Evolutionary conservation across 2,329 filamentous ascomycete species (phyloP), one percentile per base, ranked within the genome.

Genomic region (Lasiodiplodia hormozganensis): DNA sequence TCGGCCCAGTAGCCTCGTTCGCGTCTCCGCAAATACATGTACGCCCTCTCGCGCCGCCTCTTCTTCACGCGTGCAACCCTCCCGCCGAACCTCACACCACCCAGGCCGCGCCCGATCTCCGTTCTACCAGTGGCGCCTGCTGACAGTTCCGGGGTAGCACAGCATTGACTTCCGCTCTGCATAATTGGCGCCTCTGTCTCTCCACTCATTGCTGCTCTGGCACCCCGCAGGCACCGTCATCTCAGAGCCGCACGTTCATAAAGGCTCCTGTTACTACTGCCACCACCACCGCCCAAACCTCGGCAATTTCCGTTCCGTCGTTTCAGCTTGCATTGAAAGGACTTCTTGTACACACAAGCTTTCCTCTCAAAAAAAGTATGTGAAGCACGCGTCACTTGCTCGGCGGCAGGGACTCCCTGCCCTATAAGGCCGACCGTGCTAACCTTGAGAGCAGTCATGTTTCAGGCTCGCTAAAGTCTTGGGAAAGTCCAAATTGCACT

Each of bases 281-380:
- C 31, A 34, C 31, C 10, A 52, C 25, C 12, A 52, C 58, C 40
- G 25, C 58, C 14, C 58, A 36, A 23, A 47, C n/a, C 18, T 47
- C 60, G 60, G 60, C 18, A 52, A 52, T 7, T 40, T 53, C 36
- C 53, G 54, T 34, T 34, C 57, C 31, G 66, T 23, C 34, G 66
- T 68, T 68, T 68, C 65, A 68, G 43, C 56, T 60, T 68, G 65
- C 65, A 68, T 68, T 57, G 49, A 68, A 52, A 68, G 65, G 65
- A 54, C 28, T 52, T 58, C 34, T 62, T 53, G 49, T 34, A 43
- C n/a, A 51, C 28, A 67, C 52, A 67, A 60, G 65, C 65, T 68
- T 62, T 52, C 34, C 56, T 57, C 49, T n/a, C 36, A 28, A 56
- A 68, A 38, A 62, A 68, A 68, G 66, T 68, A 68, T 62, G 66